phyloP scores from a whole-genome alignment of 2,329 filamentous ascomycete species.

The Pseudogymnoascus sp. region DNA sequence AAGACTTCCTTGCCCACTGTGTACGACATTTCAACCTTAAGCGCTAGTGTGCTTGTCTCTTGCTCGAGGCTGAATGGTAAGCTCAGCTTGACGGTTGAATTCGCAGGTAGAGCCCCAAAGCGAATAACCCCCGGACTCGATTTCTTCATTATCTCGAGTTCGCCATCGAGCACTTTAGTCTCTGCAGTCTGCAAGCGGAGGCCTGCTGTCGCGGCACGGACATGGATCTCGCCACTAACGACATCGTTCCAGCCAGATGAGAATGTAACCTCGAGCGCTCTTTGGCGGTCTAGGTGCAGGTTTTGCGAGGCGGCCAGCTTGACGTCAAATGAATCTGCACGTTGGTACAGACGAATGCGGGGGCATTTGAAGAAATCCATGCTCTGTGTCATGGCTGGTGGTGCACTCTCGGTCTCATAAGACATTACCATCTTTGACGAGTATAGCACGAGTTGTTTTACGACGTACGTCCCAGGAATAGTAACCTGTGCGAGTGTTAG shows the following conservation, averaged over 20 bases:
- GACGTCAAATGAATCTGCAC: slow-evolving; percentile 59
- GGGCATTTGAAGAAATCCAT: slow-evolving; percentile 46
- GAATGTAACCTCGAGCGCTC: slow-evolving; percentile 67
- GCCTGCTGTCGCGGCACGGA: slow-evolving; percentile 59
- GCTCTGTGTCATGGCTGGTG: slow-evolving; percentile 13
- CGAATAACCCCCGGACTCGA: slow-evolving; percentile 47
- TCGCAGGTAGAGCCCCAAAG: slow-evolving; percentile 40
- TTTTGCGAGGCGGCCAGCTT: slow-evolving; percentile 58
- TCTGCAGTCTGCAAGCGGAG: slow-evolving; percentile 56
- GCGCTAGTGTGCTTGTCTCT: slow-evolving; percentile 60
- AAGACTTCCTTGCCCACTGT: slow-evolving; percentile 60
- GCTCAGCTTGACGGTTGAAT: slow-evolving; percentile 48
- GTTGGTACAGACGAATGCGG: slow-evolving; percentile 67
- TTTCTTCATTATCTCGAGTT: slow-evolving; percentile 39
- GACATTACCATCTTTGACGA: slow-evolving; percentile 57
- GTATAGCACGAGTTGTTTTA: slow-evolving; percentile 63
- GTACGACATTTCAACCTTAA: slow-evolving; percentile 72
- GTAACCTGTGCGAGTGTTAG: slow-evolving; percentile 41
- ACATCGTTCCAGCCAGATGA: slow-evolving; percentile 68
- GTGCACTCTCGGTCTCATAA: slow-evolving; percentile 51
- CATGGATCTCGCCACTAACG: slow-evolving; percentile 49
- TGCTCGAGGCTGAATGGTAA: slow-evolving; percentile 82
- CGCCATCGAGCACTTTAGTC: slow-evolving; percentile 41
- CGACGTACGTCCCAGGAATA: slow-evolving; percentile 65
- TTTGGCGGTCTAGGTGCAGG: slow-evolving; percentile 73